Base-by-base conservation (phyloP, 129 eudicot species). In the Centella asiatica region DNA sequence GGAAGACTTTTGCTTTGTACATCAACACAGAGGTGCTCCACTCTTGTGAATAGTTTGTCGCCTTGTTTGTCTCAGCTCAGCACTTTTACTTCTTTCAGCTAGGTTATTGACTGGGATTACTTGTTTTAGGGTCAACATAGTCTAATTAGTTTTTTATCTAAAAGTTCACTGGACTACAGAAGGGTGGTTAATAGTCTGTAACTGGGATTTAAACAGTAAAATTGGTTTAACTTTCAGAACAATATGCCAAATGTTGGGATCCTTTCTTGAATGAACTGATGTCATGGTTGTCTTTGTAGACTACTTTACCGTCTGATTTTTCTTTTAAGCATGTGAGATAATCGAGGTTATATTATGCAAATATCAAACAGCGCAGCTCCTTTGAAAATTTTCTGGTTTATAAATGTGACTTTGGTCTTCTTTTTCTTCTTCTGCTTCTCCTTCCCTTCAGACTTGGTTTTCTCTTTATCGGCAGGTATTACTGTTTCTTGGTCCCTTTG, bases 401-500 rank as follows among this genome's bases (percentile, higher is more conserved):
- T 27, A 2, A 4, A 53, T 13, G 10, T 42, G 33, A 17, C 17
- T 1, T 67, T 2, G 9, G 4, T 24, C 19, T 18, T 31, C 62
- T 18, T 31, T 0, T 31, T 32, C 17, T 2, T 25, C 40, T 53
- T 19, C 34, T 52, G n/a, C 6, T 12, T 29, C 44, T 22, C 8
- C 44, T 31, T 57, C 7, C 19, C 20, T 65, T 60, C 37, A 27
- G 39, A 54, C 15, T 57, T 19, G 10, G 18, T 1, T 32, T 48
- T 44, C 65, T 56, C 15, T 64, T 64, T 36, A 55, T 54, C 44
- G 59, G 27, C 92, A 89, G 97, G 73, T 89, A 82, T 69, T 89
- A 85, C 70, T 89, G 97, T 74, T 89, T 80, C 70, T 67, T 89
- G 84, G 92, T 85, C 34, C 88, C 88, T 1, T 68, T 90, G 74